A percentile compares a stretch with the other conserved stretches of the same genome.
Conservation (phyloP, 768 basidiomycete genomes). For the Leccinum aurantiacum region DNA sequence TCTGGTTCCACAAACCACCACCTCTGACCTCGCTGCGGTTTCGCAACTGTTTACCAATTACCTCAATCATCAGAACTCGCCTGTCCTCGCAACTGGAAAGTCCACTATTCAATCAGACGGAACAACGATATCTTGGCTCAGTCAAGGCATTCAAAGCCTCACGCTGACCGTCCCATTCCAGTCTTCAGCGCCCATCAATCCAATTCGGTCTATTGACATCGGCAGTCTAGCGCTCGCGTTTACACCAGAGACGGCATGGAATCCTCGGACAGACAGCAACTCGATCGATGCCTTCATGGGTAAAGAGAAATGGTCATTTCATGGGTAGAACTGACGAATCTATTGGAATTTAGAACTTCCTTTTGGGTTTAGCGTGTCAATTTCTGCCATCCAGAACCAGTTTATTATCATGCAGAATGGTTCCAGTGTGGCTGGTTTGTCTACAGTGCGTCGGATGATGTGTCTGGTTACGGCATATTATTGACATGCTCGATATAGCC, state of each 20-base stretch:
- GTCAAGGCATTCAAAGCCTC: constrained; percentile 55
- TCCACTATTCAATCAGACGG: constrained; percentile 61
- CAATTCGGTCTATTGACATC: constrained; percentile 65
- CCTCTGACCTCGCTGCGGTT: constrained; percentile 46
- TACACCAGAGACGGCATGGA: constrained; percentile 52
- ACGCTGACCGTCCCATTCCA: constrained; percentile 63
- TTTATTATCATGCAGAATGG: constrained; percentile 61
- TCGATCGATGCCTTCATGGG: constrained; percentile 59
- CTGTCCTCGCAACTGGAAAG: constrained; percentile 57
- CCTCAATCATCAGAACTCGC: constrained; percentile 60
- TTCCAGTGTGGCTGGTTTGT: constrained; percentile 53
- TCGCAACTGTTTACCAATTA: constrained; percentile 70
- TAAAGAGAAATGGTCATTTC: constrained; percentile 29
- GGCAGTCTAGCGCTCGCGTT: constrained; percentile 59
- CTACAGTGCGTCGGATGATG: constrained; percentile 43
- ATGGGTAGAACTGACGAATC: constrained; percentile 3
- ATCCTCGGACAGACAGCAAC: constrained; percentile 54
- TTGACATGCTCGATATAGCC: constrained; percentile 41
- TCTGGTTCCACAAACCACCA: constrained; percentile 51
- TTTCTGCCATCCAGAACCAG: constrained; percentile 61
- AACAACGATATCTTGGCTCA: constrained; percentile 64
- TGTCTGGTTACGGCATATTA: not conserved
- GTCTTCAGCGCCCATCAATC: constrained; percentile 49
- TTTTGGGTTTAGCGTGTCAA: constrained; percentile 63
- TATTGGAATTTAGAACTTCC: constrained; percentile 51